Conservation (phyloP, 495 filamentous ascomycete genomes). For the Podospora comata region DNA sequence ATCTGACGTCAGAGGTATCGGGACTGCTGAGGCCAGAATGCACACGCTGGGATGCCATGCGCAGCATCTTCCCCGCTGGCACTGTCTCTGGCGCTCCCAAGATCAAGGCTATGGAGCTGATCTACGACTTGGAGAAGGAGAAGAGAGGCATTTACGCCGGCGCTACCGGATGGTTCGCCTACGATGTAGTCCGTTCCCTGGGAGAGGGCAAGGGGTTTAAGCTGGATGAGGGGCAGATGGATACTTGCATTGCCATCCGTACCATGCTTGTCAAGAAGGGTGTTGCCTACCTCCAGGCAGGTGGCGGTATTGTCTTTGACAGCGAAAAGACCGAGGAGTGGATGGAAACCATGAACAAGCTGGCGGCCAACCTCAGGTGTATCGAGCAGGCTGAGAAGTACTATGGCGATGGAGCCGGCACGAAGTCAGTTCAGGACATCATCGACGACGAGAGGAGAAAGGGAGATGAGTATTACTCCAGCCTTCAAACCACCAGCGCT, state of each 20-base stretch:
- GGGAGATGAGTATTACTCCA: slow-evolving; percentile 31
- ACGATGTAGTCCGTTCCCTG: slow-evolving; percentile 50
- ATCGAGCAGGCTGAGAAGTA: slow-evolving; percentile 83
- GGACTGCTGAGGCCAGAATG: slow-evolving; percentile 76
- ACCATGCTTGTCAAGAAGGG: slow-evolving; percentile 95
- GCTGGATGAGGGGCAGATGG: slow-evolving; percentile 76
- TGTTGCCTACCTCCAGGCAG: slow-evolving; percentile 88
- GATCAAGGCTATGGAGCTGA: slow-evolving; percentile 93
- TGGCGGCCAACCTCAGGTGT: slow-evolving; percentile 81
- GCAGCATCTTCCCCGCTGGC: slow-evolving; percentile 92
- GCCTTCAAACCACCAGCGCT: slow-evolving; percentile 23
- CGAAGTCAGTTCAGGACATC: slow-evolving; percentile 36
- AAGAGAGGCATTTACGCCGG: slow-evolving; percentile 94
- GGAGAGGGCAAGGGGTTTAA: slow-evolving; percentile 28
- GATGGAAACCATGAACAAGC: slow-evolving; percentile 96
- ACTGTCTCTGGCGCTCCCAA: slow-evolving; percentile 94
- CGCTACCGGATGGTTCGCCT: slow-evolving; percentile 92
- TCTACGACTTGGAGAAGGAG: slow-evolving; percentile 89
- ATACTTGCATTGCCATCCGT: slow-evolving; percentile 95
- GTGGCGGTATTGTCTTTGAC: slow-evolving; percentile 97
- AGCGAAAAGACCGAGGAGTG: slow-evolving; percentile 92
- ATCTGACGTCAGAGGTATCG: slow-evolving; percentile 91
- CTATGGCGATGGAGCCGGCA: slow-evolving; percentile 33
- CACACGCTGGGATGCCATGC: slow-evolving; percentile 93
- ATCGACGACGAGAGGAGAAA: slow-evolving; percentile 38